Percentiles rank a stretch among this genome's conserved stretches.
phyloP scores from a whole-genome alignment of 805 yeast genomes.

The Zygosaccharomyces kombuchaensis region DNA sequence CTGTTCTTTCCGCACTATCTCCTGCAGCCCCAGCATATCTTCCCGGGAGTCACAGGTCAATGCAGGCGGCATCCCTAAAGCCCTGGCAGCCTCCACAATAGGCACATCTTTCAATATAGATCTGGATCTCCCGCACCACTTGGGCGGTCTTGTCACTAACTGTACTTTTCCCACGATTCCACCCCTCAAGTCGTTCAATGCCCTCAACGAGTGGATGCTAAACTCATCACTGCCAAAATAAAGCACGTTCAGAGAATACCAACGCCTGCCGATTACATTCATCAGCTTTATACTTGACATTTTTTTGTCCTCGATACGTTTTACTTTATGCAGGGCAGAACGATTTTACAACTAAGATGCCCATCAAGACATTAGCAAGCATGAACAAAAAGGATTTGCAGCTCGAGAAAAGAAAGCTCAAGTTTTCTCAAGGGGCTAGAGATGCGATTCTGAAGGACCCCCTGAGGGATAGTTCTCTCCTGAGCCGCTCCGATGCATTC shows the following conservation, averaged over 20 bases:
- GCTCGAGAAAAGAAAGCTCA: slow-evolving; percentile 30
- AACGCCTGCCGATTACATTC: slow-evolving; percentile 2
- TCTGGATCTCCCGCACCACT: slow-evolving; percentile 57
- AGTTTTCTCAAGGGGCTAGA: slow-evolving; percentile 33
- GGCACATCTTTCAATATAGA: slow-evolving; percentile 49
- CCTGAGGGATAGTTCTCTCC: slow-evolving; percentile 43
- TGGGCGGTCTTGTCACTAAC: slow-evolving; percentile 60
- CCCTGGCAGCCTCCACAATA: slow-evolving; percentile 40
- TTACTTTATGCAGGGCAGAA: neutral
- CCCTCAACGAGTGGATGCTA: slow-evolving; percentile 51
- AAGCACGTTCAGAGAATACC: slow-evolving; percentile 41
- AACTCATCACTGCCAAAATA: slow-evolving; percentile 78
- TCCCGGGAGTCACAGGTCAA: slow-evolving; percentile 26
- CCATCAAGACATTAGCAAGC: slow-evolving; percentile 1
- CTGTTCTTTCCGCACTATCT: slow-evolving; percentile 18
- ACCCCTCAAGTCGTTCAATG: slow-evolving; percentile 30
- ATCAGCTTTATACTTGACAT: neutral
- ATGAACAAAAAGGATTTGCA: neutral
- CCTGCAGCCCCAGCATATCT: slow-evolving; percentile 13
- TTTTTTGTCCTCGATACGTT: neutral
- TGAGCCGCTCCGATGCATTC: slow-evolving; percentile 57
- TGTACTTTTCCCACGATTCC: slow-evolving; percentile 41
- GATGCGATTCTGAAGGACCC: slow-evolving; percentile 21
- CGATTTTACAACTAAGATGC: neutral
- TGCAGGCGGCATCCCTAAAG: slow-evolving; percentile 28